These are phyloP conservation scores for Monosporascus sp. DNA, from an alignment of 2,329 filamentous ascomycete genomes.

Conservation along the genomic window DNA sequence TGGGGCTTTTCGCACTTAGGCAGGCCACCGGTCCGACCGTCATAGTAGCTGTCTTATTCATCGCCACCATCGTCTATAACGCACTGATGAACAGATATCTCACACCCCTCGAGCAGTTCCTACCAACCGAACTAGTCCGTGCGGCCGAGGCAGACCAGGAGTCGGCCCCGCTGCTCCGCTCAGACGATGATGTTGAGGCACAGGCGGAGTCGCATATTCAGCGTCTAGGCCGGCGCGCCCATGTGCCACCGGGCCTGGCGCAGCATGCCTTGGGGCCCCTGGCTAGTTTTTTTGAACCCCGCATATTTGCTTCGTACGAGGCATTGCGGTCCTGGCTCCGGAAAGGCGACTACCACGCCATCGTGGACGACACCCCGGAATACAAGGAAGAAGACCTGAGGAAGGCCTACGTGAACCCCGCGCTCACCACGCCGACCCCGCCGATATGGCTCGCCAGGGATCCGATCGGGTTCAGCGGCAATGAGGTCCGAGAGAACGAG, in stretches of 20 bases:
- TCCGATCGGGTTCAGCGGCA: constrained; percentile 49
- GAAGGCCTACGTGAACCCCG: constrained; percentile 25
- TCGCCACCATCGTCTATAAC: constrained; percentile 59
- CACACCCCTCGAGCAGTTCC: constrained; percentile 21
- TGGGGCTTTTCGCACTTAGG: constrained; percentile 63
- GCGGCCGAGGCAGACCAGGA: constrained; percentile 14
- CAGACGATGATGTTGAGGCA: constrained; percentile 18
- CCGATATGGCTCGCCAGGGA: constrained; percentile 64
- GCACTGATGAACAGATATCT: constrained; percentile 30
- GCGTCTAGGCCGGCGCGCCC: constrained; percentile 13
- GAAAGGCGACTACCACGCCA: constrained; percentile 11
- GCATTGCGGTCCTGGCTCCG: constrained; percentile 21
- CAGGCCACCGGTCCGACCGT: constrained; percentile 53
- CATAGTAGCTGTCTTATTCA: constrained; percentile 54
- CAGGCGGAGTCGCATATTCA: constrained; percentile 15
- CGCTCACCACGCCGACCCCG: constrained; percentile 37
- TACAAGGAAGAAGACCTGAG: constrained; percentile 23
- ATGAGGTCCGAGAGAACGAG: constrained; percentile 55
- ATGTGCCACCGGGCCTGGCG: constrained; percentile 11
- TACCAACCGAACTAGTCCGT: constrained; percentile 18
- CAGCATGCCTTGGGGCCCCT: constrained; percentile 17
- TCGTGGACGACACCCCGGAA: constrained; percentile 10
- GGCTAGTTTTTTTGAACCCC: constrained; percentile 22
- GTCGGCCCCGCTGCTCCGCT: constrained; percentile 19
- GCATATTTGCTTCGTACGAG: constrained; percentile 19